Base-by-base conservation (phyloP, 2,329 filamentous ascomycete genomes). In the Bimuria novae-zelandiae region DNA sequence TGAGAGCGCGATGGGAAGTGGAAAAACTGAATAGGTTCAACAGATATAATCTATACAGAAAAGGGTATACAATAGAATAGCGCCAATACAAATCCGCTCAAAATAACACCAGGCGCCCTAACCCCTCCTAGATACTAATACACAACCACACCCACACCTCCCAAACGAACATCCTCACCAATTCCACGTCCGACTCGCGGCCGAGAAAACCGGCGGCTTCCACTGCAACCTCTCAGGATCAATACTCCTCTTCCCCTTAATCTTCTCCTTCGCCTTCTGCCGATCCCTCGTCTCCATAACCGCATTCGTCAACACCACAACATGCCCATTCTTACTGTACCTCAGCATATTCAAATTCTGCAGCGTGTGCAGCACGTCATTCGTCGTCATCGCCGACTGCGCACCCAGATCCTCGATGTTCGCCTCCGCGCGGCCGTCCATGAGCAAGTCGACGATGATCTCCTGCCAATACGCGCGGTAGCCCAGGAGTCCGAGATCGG, bases 401-500 rank as follows among this genome's bases (percentile, higher is more conserved):
- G 83, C 80, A 0, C 91, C 92, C 47, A 99, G 84, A 44, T 89
- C 85, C 65, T 97, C 92, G 49, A 97, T 92, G 51, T 89, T 96
- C 49, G 90, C 88, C 67, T 86, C 87, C 11, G 88, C 85, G 7
- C 86, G 84, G 2, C 72, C 73, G 29, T 78, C 87, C 41, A 95
- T 77, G n/a, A 99, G 80, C 12, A 96, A 73, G 54, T 97, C 92
- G 4, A 97, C 83, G 30, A 99, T 90, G 43, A 91, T 92, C 73
- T 99, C 94, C 25, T 92, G 92, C 94, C 94, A 99, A 76, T 96
- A 99, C 60, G 96, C 93, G 44, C 94, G 87, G 75, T 99, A 99
- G 64, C 93, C 92, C 23, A 99, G 80, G 16, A 99, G 81, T 59
- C 94, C 94, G 51, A 99, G 75, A 82, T 99, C 94, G 30, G 90